Percentiles rank a stretch among this genome's conserved stretches.
These are phyloP conservation scores for Beauveria bassiana DNA, from an alignment of 2,329 filamentous ascomycete genomes.

Conservation along the genomic window DNA sequence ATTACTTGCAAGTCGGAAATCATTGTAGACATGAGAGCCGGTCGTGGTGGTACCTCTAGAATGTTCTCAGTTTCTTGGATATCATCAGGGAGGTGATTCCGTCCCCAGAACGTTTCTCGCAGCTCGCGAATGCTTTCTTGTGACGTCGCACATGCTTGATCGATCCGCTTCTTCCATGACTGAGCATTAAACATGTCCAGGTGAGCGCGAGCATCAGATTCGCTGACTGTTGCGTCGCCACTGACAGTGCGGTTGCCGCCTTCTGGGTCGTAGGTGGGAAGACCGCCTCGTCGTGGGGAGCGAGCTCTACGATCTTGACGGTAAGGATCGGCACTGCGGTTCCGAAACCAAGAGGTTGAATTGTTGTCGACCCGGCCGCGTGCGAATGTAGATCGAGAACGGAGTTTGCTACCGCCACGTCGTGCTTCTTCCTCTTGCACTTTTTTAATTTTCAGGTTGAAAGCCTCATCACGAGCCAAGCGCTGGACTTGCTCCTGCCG, in stretches of 20 bases:
- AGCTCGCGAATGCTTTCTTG: slow-evolving; percentile 71
- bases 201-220: slow-evolving; percentile 67
- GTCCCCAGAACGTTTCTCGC: slow-evolving; percentile 71
- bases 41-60: slow-evolving; percentile 75
- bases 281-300: slow-evolving; percentile 29
- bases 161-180: slow-evolving; percentile 88
- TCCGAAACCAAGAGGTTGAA: slow-evolving; percentile 35
- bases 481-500: slow-evolving; percentile 85
- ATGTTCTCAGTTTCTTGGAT: slow-evolving; percentile 77
- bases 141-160: slow-evolving; percentile 62
- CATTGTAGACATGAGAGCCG: slow-evolving; percentile 70
- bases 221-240: slow-evolving; percentile 61
- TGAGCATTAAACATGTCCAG: slow-evolving; percentile 76
- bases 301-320: slow-evolving; percentile 22
- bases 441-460: slow-evolving; percentile 77
- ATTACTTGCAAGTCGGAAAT: slow-evolving; percentile 79
- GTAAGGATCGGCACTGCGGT: slow-evolving; percentile 46
- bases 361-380: slow-evolving; percentile 26
- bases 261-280: slow-evolving; percentile 72
- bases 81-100: slow-evolving; percentile 73
- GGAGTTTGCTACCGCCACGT: slow-evolving; percentile 43
- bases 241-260: slow-evolving; percentile 58
- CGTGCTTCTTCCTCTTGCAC: slow-evolving; percentile 63
- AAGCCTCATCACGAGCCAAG: slow-evolving; percentile 82
- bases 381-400: slow-evolving; percentile 46